phyloP scores from a whole-genome alignment of 139 green algal species.

The Tetratostichococcus sp. region DNA sequence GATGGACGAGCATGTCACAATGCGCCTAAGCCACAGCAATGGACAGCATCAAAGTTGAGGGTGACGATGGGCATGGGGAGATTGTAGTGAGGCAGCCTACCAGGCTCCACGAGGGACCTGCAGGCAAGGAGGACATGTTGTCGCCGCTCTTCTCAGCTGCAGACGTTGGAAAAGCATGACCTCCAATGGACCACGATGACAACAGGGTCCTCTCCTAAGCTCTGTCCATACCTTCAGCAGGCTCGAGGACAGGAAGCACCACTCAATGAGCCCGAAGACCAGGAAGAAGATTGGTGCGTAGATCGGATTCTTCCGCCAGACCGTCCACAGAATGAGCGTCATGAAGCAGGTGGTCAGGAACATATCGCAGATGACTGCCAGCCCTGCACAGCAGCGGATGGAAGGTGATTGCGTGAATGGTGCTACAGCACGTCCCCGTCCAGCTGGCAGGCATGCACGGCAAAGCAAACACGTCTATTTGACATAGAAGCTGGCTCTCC shows the following conservation, averaged over 20 bases:
- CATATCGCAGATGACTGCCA: conserved; percentile 44
- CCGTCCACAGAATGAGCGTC: conserved; percentile 25
- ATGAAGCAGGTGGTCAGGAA: conserved; percentile 39
- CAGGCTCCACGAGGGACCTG: conserved; percentile 13
- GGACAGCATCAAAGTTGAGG: too few relatives aligned
- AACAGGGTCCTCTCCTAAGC: too few relatives aligned
- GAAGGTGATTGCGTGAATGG: not conserved
- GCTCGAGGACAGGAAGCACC: conserved; percentile 31
- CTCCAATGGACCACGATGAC: too few relatives aligned
- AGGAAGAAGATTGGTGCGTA: conserved; percentile 8
- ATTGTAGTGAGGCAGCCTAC: too few relatives aligned
- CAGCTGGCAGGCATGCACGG: not conserved
- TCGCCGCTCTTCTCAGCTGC: too few relatives aligned
- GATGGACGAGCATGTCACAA: not conserved
- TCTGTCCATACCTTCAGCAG: conserved; percentile 30
- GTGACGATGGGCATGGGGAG: too few relatives aligned
- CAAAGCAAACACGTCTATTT: not conserved
- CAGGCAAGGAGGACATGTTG: too few relatives aligned
- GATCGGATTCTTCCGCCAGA: conserved; percentile 19
- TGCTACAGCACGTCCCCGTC: not conserved
- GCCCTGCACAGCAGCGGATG: conserved; percentile 8
- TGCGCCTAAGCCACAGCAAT: not conserved
- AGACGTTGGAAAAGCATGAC: too few relatives aligned
- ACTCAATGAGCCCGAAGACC: conserved; percentile 34
- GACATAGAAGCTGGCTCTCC: too few relatives aligned